Percentiles rank a stretch among this genome's conserved stretches.
phyloP scores from a whole-genome alignment of 495 filamentous ascomycete species.

The Oleoguttula mirabilis region DNA sequence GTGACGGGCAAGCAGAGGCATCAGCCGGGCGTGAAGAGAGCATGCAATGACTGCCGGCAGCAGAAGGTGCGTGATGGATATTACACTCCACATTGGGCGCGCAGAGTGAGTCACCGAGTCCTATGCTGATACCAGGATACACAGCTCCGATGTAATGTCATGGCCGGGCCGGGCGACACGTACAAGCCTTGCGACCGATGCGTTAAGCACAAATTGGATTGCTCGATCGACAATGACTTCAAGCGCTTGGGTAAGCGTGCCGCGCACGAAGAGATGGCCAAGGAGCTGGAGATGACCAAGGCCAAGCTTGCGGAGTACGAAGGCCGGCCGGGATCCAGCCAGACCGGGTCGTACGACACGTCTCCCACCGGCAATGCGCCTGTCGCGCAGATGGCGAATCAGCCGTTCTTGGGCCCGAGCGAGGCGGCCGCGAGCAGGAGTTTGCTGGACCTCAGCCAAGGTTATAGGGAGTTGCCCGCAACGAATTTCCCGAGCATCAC shows the following conservation, averaged over 20 bases:
- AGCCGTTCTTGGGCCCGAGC: slow-evolving; percentile 16
- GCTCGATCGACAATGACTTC: slow-evolving; percentile 90
- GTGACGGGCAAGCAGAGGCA: slow-evolving; percentile 7
- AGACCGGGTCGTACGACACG: slow-evolving; percentile 2
- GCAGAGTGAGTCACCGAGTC: too few species aligned
- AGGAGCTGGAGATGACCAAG: slow-evolving; percentile 46
- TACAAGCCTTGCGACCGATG: slow-evolving; percentile 74
- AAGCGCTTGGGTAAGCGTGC: slow-evolving; percentile 85
- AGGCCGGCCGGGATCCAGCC: slow-evolving; percentile 31
- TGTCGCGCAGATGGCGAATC: slow-evolving; percentile 14
- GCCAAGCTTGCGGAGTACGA: slow-evolving; percentile 28
- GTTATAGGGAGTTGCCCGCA: slow-evolving; percentile 11
- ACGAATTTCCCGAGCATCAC: slow-evolving; percentile 11
- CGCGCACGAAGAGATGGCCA: slow-evolving; percentile 84
- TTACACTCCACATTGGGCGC: too few species aligned
- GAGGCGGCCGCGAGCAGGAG: slow-evolving; percentile 15
- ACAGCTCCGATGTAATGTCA: slow-evolving; percentile 80
- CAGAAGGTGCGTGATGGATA: slow-evolving; percentile 77
- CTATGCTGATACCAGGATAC: too few species aligned
- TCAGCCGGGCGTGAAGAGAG: slow-evolving; percentile 46
- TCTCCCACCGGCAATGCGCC: slow-evolving; percentile 4
- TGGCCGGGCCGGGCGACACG: slow-evolving; percentile 50
- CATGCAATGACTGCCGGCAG: slow-evolving; percentile 90
- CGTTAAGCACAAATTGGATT: slow-evolving; percentile 70
- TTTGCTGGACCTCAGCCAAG: slow-evolving; percentile 17